Evolutionary conservation across 257 asterid genomes (phyloP), one percentile per base, ranked within the genome.

Genomic region (Perilla frutescens): DNA sequence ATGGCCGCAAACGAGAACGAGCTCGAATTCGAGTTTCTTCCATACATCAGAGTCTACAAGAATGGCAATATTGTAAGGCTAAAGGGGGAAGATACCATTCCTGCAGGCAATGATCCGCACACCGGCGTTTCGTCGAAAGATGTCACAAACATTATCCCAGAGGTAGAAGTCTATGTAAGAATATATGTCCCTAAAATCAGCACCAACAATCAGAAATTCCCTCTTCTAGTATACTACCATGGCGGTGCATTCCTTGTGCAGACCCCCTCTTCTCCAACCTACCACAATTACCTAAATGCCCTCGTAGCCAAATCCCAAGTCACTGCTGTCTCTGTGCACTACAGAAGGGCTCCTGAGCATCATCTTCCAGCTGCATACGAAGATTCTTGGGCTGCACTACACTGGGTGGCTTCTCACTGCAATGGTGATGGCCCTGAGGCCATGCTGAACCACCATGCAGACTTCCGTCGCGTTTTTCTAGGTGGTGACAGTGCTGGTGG

Each of bases 171-270:
- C 4, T 86, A 82, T 20, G 84, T 73, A 10, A 76, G 88, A 67
- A 66, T 84, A 45, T 86, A 72, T 55, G 79, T 81, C 37, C 88
- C 87, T 10, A 66, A 68, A 10, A 71, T 78, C 13, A 79, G 6
- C 49, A 69, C 8, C 76, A 45, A 1, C 76, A 77, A 47, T 31
- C 63, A 72, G 60, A 86, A 84, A 12, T 77, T 84, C 15, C 83
- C 87, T n/a, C 51, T 86, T 7, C 47, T 84, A 2, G 76, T 86
- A 8, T 81, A 84, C 62, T 70, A 79, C 62, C 91, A 86, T 8
- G 91, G 91, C n/a, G 91, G 88, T 1, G 88, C 66, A 3, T 76
- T 86, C 67, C 44, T 79, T 34, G 29, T 80, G n/a, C 62, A 70
- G 75, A 60, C 87, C 3, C 88, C 91, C 2, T 76, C 83, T 1